A percentile compares a stretch with the other conserved stretches of the same genome.
Evolutionary conservation across 805 yeast genomes (phyloP).

Genomic region (Candida berthetii): DNA sequence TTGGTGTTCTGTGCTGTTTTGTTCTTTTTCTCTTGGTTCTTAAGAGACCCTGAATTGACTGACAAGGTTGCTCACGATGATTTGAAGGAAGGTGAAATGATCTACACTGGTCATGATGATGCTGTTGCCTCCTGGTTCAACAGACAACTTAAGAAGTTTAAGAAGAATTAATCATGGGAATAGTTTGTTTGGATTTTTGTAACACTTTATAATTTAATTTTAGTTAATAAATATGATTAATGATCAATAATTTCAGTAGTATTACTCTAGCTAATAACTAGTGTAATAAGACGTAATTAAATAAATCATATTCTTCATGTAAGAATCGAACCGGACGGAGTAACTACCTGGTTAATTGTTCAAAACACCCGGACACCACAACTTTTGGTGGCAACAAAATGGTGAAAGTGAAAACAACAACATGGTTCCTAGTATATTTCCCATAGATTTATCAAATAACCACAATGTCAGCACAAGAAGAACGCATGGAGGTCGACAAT

Average conservation of each 20-base stretch:
- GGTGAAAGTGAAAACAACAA: background rate
- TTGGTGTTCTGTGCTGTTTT: constrained; percentile 44
- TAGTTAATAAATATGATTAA: too few species aligned
- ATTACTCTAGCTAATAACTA: too few species aligned
- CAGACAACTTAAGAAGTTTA: background rate
- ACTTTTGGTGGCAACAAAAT: background rate
- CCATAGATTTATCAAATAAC: too few species aligned
- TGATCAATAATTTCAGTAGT: too few species aligned
- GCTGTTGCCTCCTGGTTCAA: constrained; percentile 11
- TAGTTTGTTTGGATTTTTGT: too few species aligned
- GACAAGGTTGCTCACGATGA: constrained; percentile 19
- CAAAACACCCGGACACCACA: background rate
- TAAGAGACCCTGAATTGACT: constrained; percentile 45
- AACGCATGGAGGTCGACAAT: constrained; percentile 16
- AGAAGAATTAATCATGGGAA: constrained; percentile 1
- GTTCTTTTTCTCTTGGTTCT: constrained; percentile 37
- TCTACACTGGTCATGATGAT: constrained; percentile 13
- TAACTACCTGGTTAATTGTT: too few species aligned
- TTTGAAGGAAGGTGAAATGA: constrained; percentile 14
- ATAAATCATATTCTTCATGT: too few species aligned
- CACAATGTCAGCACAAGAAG: background rate
- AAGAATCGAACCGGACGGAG: too few species aligned
- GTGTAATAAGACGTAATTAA: too few species aligned
- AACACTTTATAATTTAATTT: too few species aligned
- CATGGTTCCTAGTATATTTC: too few species aligned